Conservation (phyloP, 2,329 filamentous ascomycete genomes). For the Ophiostoma piceae region DNA sequence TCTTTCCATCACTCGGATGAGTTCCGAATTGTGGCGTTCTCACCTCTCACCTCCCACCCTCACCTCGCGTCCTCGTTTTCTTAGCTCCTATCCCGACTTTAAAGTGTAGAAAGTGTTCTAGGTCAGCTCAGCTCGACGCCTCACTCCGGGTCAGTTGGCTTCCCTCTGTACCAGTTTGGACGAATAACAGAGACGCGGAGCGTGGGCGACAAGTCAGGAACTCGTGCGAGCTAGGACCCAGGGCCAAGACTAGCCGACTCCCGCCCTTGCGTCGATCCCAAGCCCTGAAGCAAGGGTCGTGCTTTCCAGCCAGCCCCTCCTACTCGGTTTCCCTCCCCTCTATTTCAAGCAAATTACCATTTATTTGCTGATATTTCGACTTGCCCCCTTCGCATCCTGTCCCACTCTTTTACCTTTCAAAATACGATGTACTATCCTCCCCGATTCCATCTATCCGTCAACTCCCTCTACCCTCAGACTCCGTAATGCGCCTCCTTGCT, state of each 20-base stretch:
- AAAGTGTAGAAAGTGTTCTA: conserved; percentile 5
- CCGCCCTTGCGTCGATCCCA: conserved; percentile 10
- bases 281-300: not conserved
- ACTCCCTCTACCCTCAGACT: not conserved
- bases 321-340: not conserved
- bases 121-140: not conserved
- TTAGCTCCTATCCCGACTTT: not conserved
- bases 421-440: not conserved
- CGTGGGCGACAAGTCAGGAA: not conserved
- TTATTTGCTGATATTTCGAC: not conserved
- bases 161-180: not conserved
- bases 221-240: conserved; percentile 7
- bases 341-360: too few relatives aligned
- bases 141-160: not conserved
- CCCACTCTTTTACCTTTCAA: not conserved
- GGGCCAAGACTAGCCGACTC: conserved; percentile 4
- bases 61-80: not conserved
- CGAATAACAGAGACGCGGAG: too few relatives aligned
- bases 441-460: conserved; percentile 1
- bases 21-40: not conserved
- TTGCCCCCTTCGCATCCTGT: not conserved
- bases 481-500: conserved; percentile 1
- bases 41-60: not conserved
- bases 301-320: not conserved
- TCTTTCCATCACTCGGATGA: not conserved